phyloP scores from a whole-genome alignment of 768 basidiomycete species.

The Mycena rosella region DNA sequence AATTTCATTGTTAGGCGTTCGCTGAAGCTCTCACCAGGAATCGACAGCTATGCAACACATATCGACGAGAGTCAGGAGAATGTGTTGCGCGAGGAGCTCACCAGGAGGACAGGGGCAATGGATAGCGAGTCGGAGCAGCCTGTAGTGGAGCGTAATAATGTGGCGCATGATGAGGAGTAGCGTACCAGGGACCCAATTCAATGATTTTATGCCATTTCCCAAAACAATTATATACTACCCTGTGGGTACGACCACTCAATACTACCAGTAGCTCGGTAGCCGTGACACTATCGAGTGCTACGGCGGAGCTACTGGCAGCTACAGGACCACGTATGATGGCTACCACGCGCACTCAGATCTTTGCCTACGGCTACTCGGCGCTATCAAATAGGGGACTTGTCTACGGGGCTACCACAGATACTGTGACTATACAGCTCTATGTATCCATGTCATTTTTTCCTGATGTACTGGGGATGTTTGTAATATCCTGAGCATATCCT shows the following conservation, averaged over 20 bases:
- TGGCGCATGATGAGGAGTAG: too few relatives aligned
- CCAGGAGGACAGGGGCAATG: neutral
- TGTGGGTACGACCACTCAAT: too few relatives aligned
- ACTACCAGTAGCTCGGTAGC: neutral
- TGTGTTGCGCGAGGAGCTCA: slow-evolving; percentile 1
- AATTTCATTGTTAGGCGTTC: too few relatives aligned
- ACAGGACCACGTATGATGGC: neutral
- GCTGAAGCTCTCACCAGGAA: too few relatives aligned
- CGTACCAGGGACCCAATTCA: too few relatives aligned
- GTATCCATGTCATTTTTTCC: neutral
- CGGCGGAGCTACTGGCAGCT: neutral
- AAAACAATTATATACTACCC: too few relatives aligned
- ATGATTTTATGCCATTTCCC: too few relatives aligned
- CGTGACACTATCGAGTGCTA: slow-evolving; percentile 1
- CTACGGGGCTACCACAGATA: slow-evolving; percentile 10
- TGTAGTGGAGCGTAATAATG: too few relatives aligned
- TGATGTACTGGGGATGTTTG: too few relatives aligned
- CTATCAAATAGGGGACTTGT: slow-evolving; percentile 11
- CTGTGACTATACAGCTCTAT: neutral
- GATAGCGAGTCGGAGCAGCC: slow-evolving; percentile 4
- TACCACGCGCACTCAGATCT: neutral
- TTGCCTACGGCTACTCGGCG: neutral
- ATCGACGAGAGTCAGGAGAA: neutral
- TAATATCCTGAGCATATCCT: too few relatives aligned
- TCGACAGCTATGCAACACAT: too few relatives aligned